phyloP scores from a whole-genome alignment of 2,329 filamentous ascomycete genomes.

The Ascochyta clinopodiicola region DNA sequence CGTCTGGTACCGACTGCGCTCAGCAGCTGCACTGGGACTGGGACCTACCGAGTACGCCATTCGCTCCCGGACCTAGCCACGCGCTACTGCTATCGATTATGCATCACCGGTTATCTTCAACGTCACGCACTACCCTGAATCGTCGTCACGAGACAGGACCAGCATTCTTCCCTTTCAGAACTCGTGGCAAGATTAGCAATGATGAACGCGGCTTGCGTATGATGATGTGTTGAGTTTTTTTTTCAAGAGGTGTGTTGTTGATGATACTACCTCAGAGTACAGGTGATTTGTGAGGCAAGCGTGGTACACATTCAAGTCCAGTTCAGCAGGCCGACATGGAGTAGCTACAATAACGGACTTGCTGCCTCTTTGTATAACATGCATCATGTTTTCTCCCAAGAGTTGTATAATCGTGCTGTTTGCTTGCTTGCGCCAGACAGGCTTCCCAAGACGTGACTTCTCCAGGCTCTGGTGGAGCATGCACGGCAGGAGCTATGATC shows the following conservation, averaged over 20 bases:
- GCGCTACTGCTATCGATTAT: slow-evolving; percentile 26
- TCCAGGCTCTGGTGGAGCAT: slow-evolving; percentile 1
- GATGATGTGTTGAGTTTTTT: too few species aligned
- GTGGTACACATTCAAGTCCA: background rate
- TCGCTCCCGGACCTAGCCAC: background rate
- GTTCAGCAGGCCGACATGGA: background rate
- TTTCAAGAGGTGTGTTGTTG: too few species aligned
- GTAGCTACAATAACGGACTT: background rate
- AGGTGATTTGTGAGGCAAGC: too few species aligned
- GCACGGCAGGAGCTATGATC: slow-evolving; percentile 25
- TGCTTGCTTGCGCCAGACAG: background rate
- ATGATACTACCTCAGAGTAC: too few species aligned
- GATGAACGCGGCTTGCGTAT: too few species aligned
- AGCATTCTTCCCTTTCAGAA: too few species aligned
- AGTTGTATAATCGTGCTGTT: background rate
- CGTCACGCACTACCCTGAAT: slow-evolving; percentile 6
- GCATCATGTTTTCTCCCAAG: background rate
- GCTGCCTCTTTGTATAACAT: background rate
- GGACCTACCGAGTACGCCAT: background rate
- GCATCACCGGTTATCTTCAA: slow-evolving; percentile 17
- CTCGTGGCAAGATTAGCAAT: too few species aligned
- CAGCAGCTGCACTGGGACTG: background rate
- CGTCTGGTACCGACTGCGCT: background rate
- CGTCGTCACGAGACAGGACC: slow-evolving; percentile 6
- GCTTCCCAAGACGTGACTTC: slow-evolving; percentile 12